Evolutionary conservation across 805 yeast genomes (phyloP), one percentile per base, ranked within the genome.

Genomic region (Candida railenensis): DNA sequence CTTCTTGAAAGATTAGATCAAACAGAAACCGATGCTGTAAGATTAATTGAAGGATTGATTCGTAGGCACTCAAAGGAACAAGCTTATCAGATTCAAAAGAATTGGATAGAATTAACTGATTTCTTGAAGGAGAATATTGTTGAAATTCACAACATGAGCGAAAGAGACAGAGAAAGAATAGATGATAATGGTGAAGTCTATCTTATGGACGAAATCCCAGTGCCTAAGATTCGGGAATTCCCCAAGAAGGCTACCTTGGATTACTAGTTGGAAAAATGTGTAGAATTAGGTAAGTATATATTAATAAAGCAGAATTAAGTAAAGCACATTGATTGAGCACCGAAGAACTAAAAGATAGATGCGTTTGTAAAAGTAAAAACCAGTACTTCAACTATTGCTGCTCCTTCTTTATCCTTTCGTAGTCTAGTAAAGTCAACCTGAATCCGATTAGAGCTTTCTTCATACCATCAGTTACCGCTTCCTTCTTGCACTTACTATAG

Each of bases 141-240:
- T 15, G 97, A 91, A 64, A 87, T 94, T 20, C 92, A 87, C 68
- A 71, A 77, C 40, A 82, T 90, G 63, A 84, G 87, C 53, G 96
- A 89, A 56, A 80, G 80, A 54, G 97, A 91, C 57, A 77, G 97
- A 54, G 95, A 89, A 66, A 81, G 98, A 65, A 68, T 87, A 47
- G 92, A 91, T 62, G 97, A 91, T 34, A 81, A 88, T 50, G 98
- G 98, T 1, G 83, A 86, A 52, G 78, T 88, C 9, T 92, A 89
- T 56, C 74, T 80, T 50, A 76, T 88, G 30, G 88, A 87, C 8
- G 92, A 83, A 61, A 85, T 85, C 34, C 89, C 92, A 1, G 73
- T 75, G 20, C 96, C 96, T 1, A 65, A 56, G 11, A 78, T 89
- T 49, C 72, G 71, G 37, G 85, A 78, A 7, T 87, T 88, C 67